A percentile compares a stretch with the other conserved stretches of the same genome.
These are phyloP conservation scores for Lentinus tigrinus DNA, from an alignment of 768 basidiomycete species.

Conservation along the genomic window DNA sequence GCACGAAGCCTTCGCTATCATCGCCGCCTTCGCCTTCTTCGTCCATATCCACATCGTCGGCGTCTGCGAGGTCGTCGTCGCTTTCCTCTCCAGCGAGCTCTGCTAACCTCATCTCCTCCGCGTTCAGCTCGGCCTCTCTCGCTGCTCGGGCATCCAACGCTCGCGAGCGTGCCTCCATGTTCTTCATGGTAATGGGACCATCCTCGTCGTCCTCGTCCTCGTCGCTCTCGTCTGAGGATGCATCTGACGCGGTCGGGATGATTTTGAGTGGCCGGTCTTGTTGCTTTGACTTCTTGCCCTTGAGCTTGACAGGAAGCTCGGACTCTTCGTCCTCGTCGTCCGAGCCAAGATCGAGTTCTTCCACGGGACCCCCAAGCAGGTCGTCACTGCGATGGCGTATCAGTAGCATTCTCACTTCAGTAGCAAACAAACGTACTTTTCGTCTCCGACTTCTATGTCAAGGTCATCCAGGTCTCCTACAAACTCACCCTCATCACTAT, in stretches of 20 bases:
- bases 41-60: conserved; percentile 36
- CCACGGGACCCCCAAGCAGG: conserved; percentile 45
- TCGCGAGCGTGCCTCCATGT: conserved; percentile 80
- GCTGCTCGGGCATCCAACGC: conserved; percentile 69
- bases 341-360: conserved; percentile 66
- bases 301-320: conserved; percentile 30
- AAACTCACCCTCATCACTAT: conserved; percentile 43
- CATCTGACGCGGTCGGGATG: conserved; percentile 51
- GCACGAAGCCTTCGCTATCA: conserved; percentile 49
- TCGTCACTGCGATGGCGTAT: conserved; percentile 43
- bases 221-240: conserved; percentile 39
- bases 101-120: conserved; percentile 61
- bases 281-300: conserved; percentile 54
- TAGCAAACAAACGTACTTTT: conserved; percentile 36
- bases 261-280: conserved; percentile 46
- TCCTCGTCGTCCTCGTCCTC: conserved; percentile 39
- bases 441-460: conserved; percentile 39
- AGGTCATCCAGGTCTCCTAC: conserved; percentile 51
- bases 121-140: conserved; percentile 67
- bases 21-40: conserved; percentile 35
- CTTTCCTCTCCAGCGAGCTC: conserved; percentile 45
- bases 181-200: conserved; percentile 67
- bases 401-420: neutral
- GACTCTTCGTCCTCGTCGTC: conserved; percentile 48
- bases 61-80: conserved; percentile 49